Evolutionary conservation across 2,329 filamentous ascomycete species (phyloP), one percentile per base, ranked within the genome.

Genomic region (Gaeumannomyces tritici): DNA sequence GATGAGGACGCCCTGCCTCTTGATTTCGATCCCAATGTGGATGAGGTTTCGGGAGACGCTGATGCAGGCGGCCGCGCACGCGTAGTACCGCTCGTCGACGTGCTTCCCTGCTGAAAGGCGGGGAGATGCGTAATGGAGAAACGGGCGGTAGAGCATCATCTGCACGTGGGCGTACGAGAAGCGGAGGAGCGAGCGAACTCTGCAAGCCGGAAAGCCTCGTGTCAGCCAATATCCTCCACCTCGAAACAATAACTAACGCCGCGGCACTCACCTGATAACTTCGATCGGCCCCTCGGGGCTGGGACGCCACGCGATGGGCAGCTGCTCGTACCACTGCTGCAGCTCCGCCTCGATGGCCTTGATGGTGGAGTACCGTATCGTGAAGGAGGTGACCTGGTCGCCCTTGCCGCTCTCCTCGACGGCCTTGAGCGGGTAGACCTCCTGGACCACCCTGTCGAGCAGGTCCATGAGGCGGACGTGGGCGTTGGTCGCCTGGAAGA

Each of bases 131-230:
- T 93, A 95, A 71, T 95, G 91, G 15, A 95, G 76, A 71, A 95
- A 95, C 0, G 91, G 91, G 24, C 91, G 81, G 69, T 95, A 95
- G 2, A 95, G 77, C 70, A 95, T 86, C 72, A 95, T 87, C 70
- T 93, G 90, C 6, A 92, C 89, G 69, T 93, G 89, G 2, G 89
- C 89, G 71, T 90, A 93, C n/a, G 87, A 84, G 73, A 95, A 88
- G 47, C 90, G 83, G 26, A 95, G 78, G 28, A 93, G 78, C 65
- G 92, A 90, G 64, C 91, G 89, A n/a, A 86, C 80, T 12, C 82
- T 84, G 61, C 42, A 54, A 55, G n/a, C 9, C n/a, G n/a, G 15
- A 21, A 3, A 29, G 24, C 12, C 21, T 24, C 59, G 8, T n/a
- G 9, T 18, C 31, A 60, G 18, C 6, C 28, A 15, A 35, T 31